Base-by-base conservation (phyloP, 371 early-diverging fungal species). In the Lichtheimia ornata region DNA sequence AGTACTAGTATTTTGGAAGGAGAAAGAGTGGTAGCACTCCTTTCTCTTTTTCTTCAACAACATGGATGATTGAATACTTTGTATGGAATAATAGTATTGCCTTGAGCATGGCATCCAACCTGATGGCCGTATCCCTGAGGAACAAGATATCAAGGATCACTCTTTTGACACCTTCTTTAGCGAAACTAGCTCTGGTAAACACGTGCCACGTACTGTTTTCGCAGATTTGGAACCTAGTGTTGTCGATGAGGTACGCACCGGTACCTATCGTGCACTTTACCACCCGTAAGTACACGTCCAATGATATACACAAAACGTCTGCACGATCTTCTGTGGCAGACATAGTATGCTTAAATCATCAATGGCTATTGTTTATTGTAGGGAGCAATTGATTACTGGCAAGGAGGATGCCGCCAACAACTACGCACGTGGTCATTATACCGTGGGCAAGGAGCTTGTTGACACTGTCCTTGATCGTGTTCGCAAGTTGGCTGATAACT, bases 321-420 rank as follows among this genome's bases (percentile, higher is more conserved):
- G 28, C 28, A 4, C 28, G 4, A 7, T 28, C 7, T 4, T 28
- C 4, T 28, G 28, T 28, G 28, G 28, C 18, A 45, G 15, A 45
- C 18, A 7, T 47, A n/a, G 11, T 47, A 47, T n/a, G n/a, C 5
- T 11, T 47, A 47, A 22, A 1, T 13, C 7, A 5, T 7, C 47
- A 18, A n/a, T 12, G 22, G 47, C 17, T 43, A 6, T 7, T 47
- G 22, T 47, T 47, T 27, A 45, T 12, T 42, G 42, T 45, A 56
- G 35, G 35, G 94, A 95, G 72, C 94, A 95, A 85, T 83, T 99
- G 69, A 97, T 99, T 81, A 91, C 91, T 67, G 99, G 99, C 66
- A 97, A 98, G 87, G 98, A 98, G 81, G 99, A 98, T 81, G 99
- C 99, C 28, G 99, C 98, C 70, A 98, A 99, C 89, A 98, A 98